Evolutionary conservation across 441 rosid genomes (phyloP), one percentile per base, ranked within the genome.

Genomic region (Gossypium gossypioides): DNA sequence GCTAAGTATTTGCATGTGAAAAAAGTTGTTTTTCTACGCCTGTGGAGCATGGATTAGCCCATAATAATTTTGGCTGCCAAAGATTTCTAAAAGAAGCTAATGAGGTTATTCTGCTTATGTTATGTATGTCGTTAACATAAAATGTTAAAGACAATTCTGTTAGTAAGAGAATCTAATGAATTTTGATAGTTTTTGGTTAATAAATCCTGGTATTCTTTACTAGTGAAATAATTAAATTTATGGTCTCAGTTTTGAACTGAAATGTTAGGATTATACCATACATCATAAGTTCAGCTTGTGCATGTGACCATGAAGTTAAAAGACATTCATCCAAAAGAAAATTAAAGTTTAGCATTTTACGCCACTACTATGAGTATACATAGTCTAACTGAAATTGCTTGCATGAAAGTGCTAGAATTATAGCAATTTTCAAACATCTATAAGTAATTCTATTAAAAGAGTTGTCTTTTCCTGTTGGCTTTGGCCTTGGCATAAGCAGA

Each of bases 401-500:
- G 15, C 32, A 3, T 3, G 22, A 46, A 2, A 54, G 72, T 59
- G 64, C 72, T 18, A 54, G 22, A 37, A 37, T 37, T 37, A 37
- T 37, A 37, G 44, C 44, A 40, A 40, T 40, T 40, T 40, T 40
- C 44, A 40, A 7, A 40, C 44, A 40, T 58, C 27, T 54, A 0
- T 68, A 42, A 25, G 32, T 72, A 42, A 25, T 67, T 29, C 42
- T 61, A 16, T 22, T 32, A 42, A 48, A 58, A 63, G 71, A 51
- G 59, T 69, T 66, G 32, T 58, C 44, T 64, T 74, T 70, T 68
- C 29, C 44, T 67, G 22, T 78, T 79, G 52, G 44, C 44, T 40
- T 40, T 40, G 44, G 12, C 54, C 74, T 84, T 85, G 71, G 55
- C 76, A 74, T 51, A 69, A n/a, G 37, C 83, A 94, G 96, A 82